phyloP scores from a whole-genome alignment of 176 grass and related monocot species.

The Secale cereale region DNA sequence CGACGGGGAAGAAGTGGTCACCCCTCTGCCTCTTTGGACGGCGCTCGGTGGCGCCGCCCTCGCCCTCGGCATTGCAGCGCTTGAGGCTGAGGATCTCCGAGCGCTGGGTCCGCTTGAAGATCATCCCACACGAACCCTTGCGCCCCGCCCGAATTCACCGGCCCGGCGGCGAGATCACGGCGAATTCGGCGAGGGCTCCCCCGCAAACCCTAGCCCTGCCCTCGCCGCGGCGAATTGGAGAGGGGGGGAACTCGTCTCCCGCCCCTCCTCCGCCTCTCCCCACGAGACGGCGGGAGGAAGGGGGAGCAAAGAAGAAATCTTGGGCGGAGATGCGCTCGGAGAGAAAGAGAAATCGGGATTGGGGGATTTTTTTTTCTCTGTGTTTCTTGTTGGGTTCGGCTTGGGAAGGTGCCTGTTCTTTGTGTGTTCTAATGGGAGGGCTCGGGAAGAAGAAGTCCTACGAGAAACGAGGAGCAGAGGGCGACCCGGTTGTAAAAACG shows the following conservation, averaged over 20 bases:
- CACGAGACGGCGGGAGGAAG: constrained; percentile 15
- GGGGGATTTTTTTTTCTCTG: background rate
- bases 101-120: constrained; percentile 89
- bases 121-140: constrained; percentile 65
- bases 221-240: constrained; percentile 5
- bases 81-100: constrained; percentile 61
- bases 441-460: constrained; percentile 18
- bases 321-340: constrained; percentile 4
- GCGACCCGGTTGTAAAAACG: background rate
- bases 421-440: constrained; percentile 40
- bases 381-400: background rate
- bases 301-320: background rate
- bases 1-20: constrained; percentile 72
- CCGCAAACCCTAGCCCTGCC: constrained; percentile 43
- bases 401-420: constrained; percentile 30
- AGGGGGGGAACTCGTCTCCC: constrained; percentile 12
- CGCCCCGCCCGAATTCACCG: background rate
- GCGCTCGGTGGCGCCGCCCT: constrained; percentile 20
- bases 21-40: constrained; percentile 63
- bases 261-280: background rate
- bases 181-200: background rate
- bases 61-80: constrained; percentile 79
- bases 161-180: constrained; percentile 21
- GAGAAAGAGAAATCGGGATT: constrained; percentile 17
- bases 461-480: constrained; percentile 2